Evolutionary conservation across 805 yeast species (phyloP), one percentile per base, ranked within the genome.

Genomic region (Maudiozyma saulgeensis): DNA sequence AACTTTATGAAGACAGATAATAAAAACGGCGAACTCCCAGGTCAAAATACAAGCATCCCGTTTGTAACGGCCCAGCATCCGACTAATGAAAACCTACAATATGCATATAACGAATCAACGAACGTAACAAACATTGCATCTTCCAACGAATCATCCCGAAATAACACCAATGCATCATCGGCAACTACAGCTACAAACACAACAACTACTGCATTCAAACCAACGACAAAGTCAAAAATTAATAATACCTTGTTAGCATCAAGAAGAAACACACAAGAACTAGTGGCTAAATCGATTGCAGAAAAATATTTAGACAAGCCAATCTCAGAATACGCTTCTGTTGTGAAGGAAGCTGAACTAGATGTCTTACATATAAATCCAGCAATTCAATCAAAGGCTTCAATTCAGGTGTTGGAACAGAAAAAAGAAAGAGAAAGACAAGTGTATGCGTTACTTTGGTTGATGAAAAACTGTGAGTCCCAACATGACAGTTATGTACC

Each of bases 381-480:
- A 2, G 54, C 64, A 31, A 53, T 60, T 8, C 60, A 61, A 28
- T 51, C 63, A 18, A 60, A 63, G 52, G 53, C 68, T 12, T 53
- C 60, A 15, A 54, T 60, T 28, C 66, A 57, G 47, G 48, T 54
- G 49, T 63, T 63, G 48, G 70, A 70, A 53, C 68, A 63, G 45
- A 59, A 56, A 31, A 72, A 71, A 44, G 87, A 83, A 56, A 71
- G 79, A 49, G 84, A 80, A 58, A 75, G 82, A 47, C 96, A 87
- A 63, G 71, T 86, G 1, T 86, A 87, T 64, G 96, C 90, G 12
- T 76, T 87, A 78, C 78, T 84, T 2, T 87, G 95, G 86, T 70
- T 89, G 41, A 72, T 83, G 68, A 79, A 80, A 57, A 73, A 81
- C 25, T 87, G 86, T 56, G 76, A 74, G 51, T 59, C 73, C 6